Conservation (phyloP, 78 protist species). For the Dictyostelium discoideum region dicty_2.7 NC_007089.4:2764501-2765000, state of each 20-base stretch:
- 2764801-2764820: slow-evolving; percentile 48
- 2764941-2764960: slow-evolving; percentile 26
- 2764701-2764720: background rate
- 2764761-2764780: background rate
- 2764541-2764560: too few species aligned
- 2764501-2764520: too few species aligned
- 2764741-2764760: background rate
- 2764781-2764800: slow-evolving; percentile 6
- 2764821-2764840: slow-evolving; percentile 59
- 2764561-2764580: too few species aligned
- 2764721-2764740: too few species aligned
- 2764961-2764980: slow-evolving; percentile 52
- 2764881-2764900: slow-evolving; percentile 56
- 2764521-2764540: too few species aligned
- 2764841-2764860: slow-evolving; percentile 36
- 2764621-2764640: too few species aligned
- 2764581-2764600: background rate
- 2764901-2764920: slow-evolving; percentile 15
- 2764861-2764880: slow-evolving; percentile 33
- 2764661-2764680: too few species aligned
- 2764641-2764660: too few species aligned
- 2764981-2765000: background rate
- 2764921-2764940: background rate
- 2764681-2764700: background rate
- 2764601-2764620: too few species aligned